A percentile compares a stretch with the other conserved stretches of the same genome.
Conservation (phyloP, 2,329 filamentous ascomycete species). For the Stromatinia cepivora region DNA sequence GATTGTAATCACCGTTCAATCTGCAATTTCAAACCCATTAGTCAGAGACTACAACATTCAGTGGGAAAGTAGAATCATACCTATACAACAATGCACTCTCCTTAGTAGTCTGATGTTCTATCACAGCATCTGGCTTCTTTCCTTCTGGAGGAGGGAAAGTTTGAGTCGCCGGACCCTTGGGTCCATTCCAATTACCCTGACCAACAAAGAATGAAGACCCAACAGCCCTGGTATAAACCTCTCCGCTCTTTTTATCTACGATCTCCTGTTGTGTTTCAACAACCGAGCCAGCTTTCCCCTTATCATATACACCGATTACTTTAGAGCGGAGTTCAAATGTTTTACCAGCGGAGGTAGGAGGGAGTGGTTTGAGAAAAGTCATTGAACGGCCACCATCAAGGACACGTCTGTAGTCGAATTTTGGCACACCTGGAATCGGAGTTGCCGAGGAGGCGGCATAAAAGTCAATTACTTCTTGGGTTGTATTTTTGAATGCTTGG, state of each 20-base stretch:
- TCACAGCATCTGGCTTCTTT: conserved; percentile 67
- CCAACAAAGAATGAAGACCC: conserved; percentile 67
- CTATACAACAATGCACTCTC: conserved; percentile 77
- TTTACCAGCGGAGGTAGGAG: conserved; percentile 58
- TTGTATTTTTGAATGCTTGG: conserved; percentile 64
- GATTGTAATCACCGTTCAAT: conserved; percentile 93
- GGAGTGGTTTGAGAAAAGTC: conserved; percentile 62
- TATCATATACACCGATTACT: conserved; percentile 71
- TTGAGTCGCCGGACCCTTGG: conserved; percentile 79
- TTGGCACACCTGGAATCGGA: conserved; percentile 64
- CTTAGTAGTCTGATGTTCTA: conserved; percentile 67
- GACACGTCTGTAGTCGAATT: conserved; percentile 61
- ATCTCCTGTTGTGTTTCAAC: conserved; percentile 66
- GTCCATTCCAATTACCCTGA: conserved; percentile 79
- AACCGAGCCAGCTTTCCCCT: conserved; percentile 68
- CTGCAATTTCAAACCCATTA: conserved; percentile 48
- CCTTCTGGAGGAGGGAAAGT: conserved; percentile 76
- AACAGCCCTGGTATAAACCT: conserved; percentile 60
- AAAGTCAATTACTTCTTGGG: conserved; percentile 69
- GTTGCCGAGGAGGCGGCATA: conserved; percentile 56
- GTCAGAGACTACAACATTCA: neutral
- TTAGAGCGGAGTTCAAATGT: conserved; percentile 65
- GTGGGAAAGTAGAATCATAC: conserved; percentile 39
- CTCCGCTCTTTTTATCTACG: conserved; percentile 57
- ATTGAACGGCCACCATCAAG: conserved; percentile 69